Base-by-base conservation (phyloP, 1,139 yeast species). In the Saccharomyces hybrid region DNA sequence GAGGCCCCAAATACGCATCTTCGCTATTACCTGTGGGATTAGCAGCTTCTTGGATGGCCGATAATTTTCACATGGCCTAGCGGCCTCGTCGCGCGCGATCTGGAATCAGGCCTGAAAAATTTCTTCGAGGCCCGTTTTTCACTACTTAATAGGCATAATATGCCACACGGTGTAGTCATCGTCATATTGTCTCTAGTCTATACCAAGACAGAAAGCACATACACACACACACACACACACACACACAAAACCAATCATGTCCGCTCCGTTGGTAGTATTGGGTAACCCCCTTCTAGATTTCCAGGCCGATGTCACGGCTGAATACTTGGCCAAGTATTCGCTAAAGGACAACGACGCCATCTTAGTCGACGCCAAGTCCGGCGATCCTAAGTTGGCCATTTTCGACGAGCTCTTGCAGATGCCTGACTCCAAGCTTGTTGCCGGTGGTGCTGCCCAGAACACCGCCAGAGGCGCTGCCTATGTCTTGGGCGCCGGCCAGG, bases 391-490 rank as follows among this genome's bases (percentile, higher is more conserved):
- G 76, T 74, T 84, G 81, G 88, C 91, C 55, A 88, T 93, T 71
- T 93, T 78, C 72, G 85, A 81, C 56, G 98, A 91, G 73, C 80
- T 87, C 62, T 75, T 88, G 59, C 72, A 77, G 52, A 76, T 76
- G 70, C 76, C 80, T 47, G 82, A 78, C 58, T 84, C 88, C 62
- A 81, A 83, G 68, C 75, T 84, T 60, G 82, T 93, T 64, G 99
- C 99, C 58, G 99, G 99, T 64, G 99, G 99, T 71, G 99, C 99
- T 64, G 99, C 98, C 57, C 99, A 93, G 77, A 93, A 93, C 77
- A 85, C 99, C 60, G 97, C 99, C 57, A 84, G 99, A 76, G 99
- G 96, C 68, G 98, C 98, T 53, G 97, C 93, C 71, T 91, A 89
- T 76, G 75, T 89, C 59, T 79, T 95, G 56, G 96, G 98, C 57